Evolutionary conservation across 768 basidiomycete species (phyloP), one percentile per base, ranked within the genome.

Genomic region (Termitomyces heimii): DNA sequence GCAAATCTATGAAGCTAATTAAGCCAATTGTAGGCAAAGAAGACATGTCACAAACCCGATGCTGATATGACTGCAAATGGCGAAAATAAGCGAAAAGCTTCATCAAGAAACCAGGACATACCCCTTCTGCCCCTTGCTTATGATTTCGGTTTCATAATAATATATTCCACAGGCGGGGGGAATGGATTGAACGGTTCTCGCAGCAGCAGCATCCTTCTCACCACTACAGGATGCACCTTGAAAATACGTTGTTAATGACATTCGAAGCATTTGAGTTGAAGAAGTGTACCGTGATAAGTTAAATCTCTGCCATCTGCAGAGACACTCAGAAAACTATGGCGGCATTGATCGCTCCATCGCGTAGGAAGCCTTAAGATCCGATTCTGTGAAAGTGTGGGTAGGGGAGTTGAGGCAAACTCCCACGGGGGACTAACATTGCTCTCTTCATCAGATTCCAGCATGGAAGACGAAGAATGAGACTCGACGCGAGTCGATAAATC

Each of bases 131-230:
- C 89, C 88, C 66, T 90, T 90, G 67, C 88, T 84, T 6, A 88
- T 68, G 46, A 98, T 83, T 64, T 89, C 84, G 5, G 94, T 84
- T 74, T 99, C 96, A 67, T 88, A 99, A 70, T 98, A 99, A 67
- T 92, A 96, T 54, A 98, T 85, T 24, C 95, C 97, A 63, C 90
- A 90, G 12, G 88, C 85, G 0, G 86, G 77, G 2, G 95, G 95
- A 48, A 96, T 88, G 1, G 88, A 82, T 61, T 83, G 74, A 44
- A 81, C 82, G 0, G 95, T 85, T 51, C 93, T 82, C 4, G 90
- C 89, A 42, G 94, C 80, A 12, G 92, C 91, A 0, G 93, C 92
- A 55, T 96, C 94, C 57, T 84, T 84, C 55, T 94, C 92, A 13
- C 82, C 83, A 52, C 71, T 79, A 57, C 75, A 76, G 9, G 79